Percentiles rank a stretch among this genome's conserved stretches.
Conservation (phyloP, 169 alveolate genomes). For the Toxoplasma gondii region DNA sequence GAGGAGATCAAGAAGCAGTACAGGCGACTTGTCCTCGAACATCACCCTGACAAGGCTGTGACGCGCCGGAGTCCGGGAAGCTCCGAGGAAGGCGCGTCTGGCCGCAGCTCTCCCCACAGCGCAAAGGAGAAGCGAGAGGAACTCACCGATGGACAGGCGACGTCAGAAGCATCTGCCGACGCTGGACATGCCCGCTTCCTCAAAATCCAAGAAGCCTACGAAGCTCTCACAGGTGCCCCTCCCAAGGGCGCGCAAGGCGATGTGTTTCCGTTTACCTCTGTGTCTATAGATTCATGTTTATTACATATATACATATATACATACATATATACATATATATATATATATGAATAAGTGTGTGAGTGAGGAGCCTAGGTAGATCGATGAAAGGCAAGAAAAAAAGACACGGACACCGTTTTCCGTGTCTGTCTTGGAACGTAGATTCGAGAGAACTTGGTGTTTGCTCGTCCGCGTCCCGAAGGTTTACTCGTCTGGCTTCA, state of each 20-base stretch:
- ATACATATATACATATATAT: neutral
- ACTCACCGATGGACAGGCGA: neutral
- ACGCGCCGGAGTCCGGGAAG: neutral
- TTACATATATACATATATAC: neutral
- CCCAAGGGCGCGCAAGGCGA: neutral
- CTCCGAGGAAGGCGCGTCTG: neutral
- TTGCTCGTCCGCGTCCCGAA: too few relatives aligned
- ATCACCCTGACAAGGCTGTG: conserved; percentile 72
- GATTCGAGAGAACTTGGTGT: too few relatives aligned
- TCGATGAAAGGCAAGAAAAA: too few relatives aligned
- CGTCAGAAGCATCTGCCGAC: neutral
- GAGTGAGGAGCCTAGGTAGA: neutral
- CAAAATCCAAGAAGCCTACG: conserved; percentile 90
- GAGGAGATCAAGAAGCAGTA: conserved; percentile 66
- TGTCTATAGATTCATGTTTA: neutral
- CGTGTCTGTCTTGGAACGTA: too few relatives aligned
- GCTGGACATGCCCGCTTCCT: conserved; percentile 70
- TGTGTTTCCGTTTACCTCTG: neutral
- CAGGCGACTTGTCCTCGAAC: conserved; percentile 59
- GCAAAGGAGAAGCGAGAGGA: neutral
- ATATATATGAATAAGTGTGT: neutral
- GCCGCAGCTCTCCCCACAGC: neutral
- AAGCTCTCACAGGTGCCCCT: conserved; percentile 74
- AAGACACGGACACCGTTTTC: too few relatives aligned
- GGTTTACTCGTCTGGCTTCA: too few relatives aligned